These are phyloP conservation scores for Fraxinus latifolia DNA, from an alignment of 305 asterid species.

Conservation along the genomic window DNA sequence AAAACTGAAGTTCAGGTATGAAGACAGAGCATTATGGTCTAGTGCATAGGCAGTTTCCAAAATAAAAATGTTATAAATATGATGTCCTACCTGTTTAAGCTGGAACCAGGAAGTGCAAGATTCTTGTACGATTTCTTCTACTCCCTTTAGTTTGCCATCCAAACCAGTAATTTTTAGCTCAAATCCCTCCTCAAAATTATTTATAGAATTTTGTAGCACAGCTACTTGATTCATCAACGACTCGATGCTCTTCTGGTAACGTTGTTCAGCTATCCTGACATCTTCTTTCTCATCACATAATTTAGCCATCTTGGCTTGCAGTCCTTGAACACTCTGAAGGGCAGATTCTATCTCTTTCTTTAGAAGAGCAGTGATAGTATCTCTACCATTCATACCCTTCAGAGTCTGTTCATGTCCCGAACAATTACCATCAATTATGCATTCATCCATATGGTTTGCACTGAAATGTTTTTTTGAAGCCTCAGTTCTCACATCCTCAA, in stretches of 20 bases:
- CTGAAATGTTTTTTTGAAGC: slow-evolving; percentile 7
- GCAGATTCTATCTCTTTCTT: slow-evolving; percentile 74
- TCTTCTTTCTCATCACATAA: slow-evolving; percentile 60
- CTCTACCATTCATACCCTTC: slow-evolving; percentile 42
- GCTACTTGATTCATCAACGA: slow-evolving; percentile 44
- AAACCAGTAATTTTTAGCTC: slow-evolving; percentile 43
- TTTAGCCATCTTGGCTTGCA: slow-evolving; percentile 65
- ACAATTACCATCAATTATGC: slow-evolving; percentile 20
- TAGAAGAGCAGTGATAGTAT: slow-evolving; percentile 55
- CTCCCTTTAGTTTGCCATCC: slow-evolving; percentile 51
- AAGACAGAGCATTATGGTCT: background rate
- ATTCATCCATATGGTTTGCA: slow-evolving; percentile 16
- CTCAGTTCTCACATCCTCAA: slow-evolving; percentile 28
- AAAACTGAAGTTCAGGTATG: slow-evolving; percentile 1
- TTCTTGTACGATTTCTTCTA: slow-evolving; percentile 49
- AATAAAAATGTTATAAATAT: background rate
- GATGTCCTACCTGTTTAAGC: slow-evolving; percentile 65
- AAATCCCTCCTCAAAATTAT: slow-evolving; percentile 53
- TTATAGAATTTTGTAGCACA: slow-evolving; percentile 49
- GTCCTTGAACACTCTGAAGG: slow-evolving; percentile 58
- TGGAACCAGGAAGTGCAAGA: slow-evolving; percentile 56
- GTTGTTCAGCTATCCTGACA: slow-evolving; percentile 49
- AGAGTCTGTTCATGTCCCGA: slow-evolving; percentile 27
- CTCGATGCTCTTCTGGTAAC: slow-evolving; percentile 46
- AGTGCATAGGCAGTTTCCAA: background rate